Base-by-base conservation (phyloP, 257 asterid genomes). In the Nicotiana sylvestris region DNA sequence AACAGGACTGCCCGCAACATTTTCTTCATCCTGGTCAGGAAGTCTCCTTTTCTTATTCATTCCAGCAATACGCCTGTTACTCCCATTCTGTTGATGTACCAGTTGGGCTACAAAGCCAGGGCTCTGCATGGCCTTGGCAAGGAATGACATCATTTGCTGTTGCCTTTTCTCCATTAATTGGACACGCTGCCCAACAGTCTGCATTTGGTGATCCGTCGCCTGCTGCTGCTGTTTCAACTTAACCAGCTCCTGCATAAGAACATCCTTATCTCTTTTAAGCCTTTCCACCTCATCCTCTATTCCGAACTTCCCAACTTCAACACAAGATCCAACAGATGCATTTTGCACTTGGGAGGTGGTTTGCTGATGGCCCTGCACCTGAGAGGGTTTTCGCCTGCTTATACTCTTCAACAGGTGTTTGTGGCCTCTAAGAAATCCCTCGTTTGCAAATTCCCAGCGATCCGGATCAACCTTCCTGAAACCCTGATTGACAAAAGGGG, bases 71-170 rank as follows among this genome's bases (percentile, higher is more conserved):
- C 85, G 89, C 78, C 94, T 88, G 64, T 72, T 85, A 66, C 76
- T 83, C 21, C 89, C 95, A 76, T 84, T 87, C 82, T 88, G 93
- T 80, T 90, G 93, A 58, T 92, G 93, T 53, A 92, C 93, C 69
- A 93, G 84, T 90, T 92, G 98, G 13, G 98, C 83, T 57, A 93
- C 88, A 81, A 93, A 92, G 10, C 92, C 91, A 30, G 98, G 92
- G 88, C 90, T 93, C 84, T 93, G 94, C 92, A 93, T 87, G 35
- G 98, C 98, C 86, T 92, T 93, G 12, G 98, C 98, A 15, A 93
- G 98, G 84, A 92, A 93, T 3, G 98, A 90, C 97, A 92, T 91
- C 97, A 93, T 92, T 81, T 93, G 98, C 65, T 90, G 91, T 78
- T 92, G 95, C 64, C 94, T 93, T 76, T 89, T 93, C 85, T 92